Conservation (phyloP, 768 basidiomycete genomes). For the Dioszegia crocea region DNA sequence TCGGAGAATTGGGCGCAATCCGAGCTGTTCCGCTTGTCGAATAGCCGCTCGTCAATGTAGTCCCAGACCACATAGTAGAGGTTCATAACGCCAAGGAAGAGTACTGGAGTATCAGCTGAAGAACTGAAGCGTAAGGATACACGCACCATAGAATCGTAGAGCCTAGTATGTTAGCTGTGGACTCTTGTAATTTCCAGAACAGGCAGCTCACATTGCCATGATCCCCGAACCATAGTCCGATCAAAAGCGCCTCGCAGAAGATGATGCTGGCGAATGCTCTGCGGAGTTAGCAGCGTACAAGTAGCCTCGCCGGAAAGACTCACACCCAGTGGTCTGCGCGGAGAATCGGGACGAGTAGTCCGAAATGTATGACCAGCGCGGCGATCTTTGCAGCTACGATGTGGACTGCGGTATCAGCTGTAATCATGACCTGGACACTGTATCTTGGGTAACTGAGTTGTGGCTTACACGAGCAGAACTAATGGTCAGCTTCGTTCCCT, state of each 20-base stretch:
- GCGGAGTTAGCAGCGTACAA: constrained; percentile 10
- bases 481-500: not conserved
- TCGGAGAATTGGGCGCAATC: constrained; percentile 85
- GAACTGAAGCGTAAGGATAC: constrained; percentile 62
- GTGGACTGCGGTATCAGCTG: constrained; percentile 54
- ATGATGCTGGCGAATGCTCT: constrained; percentile 82
- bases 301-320: constrained; percentile 49
- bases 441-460: constrained; percentile 55
- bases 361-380: constrained; percentile 83
- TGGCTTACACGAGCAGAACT: constrained; percentile 15
- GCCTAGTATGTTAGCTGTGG: constrained; percentile 21
- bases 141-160: constrained; percentile 69
- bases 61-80: constrained; percentile 87
- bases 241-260: constrained; percentile 74
- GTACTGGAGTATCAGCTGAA: constrained; percentile 48
- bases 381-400: constrained; percentile 86
- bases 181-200: not conserved
- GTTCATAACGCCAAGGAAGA: constrained; percentile 45
- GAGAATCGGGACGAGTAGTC: constrained; percentile 75
- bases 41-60: constrained; percentile 87
- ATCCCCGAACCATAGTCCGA: constrained; percentile 93
- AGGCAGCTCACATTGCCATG: constrained; percentile 62
- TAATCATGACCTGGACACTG: constrained; percentile 62
- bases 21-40: constrained; percentile 88
- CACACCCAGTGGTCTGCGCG: constrained; percentile 88